These are phyloP conservation scores for Myxozyma udenii DNA, from an alignment of 805 yeast genomes.

Conservation along the genomic window DNA sequence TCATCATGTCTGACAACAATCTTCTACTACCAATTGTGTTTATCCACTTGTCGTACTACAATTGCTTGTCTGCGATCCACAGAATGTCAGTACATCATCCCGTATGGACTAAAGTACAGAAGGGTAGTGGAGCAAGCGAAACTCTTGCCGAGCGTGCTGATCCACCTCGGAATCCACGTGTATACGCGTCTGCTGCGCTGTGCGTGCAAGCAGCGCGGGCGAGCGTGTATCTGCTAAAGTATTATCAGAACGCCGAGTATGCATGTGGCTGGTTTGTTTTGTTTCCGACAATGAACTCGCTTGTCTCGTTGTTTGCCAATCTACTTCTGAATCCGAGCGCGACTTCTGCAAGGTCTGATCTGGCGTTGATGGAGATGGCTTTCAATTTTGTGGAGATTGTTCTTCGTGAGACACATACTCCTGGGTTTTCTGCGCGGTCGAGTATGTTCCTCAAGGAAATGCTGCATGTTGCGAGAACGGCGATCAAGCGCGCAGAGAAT, in stretches of 20 bases:
- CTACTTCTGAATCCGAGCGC: slow-evolving; percentile 30
- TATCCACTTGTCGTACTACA: slow-evolving; percentile 28
- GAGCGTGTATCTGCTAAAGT: slow-evolving; percentile 22
- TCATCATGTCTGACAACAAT: slow-evolving; percentile 16
- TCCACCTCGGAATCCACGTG: slow-evolving; percentile 29
- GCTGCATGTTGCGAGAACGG: slow-evolving; percentile 5
- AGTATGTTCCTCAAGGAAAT: slow-evolving; percentile 3
- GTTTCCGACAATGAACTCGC: slow-evolving; percentile 18
- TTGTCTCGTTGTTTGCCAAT: slow-evolving; percentile 28
- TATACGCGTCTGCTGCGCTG: slow-evolving; percentile 31
- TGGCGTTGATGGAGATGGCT: slow-evolving; percentile 25
- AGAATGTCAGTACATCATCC: slow-evolving; percentile 30
- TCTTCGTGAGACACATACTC: neutral
- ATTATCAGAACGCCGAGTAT: slow-evolving; percentile 13
- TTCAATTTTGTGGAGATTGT: slow-evolving; percentile 13
- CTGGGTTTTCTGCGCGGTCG: neutral
- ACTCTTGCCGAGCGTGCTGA: neutral
- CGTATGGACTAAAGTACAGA: slow-evolving; percentile 10
- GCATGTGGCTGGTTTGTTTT: slow-evolving; percentile 24
- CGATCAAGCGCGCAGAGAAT: slow-evolving; percentile 16
- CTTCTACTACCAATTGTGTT: slow-evolving; percentile 15
- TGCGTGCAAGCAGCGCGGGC: slow-evolving; percentile 33
- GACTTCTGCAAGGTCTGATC: slow-evolving; percentile 28
- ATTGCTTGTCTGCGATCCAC: slow-evolving; percentile 28
- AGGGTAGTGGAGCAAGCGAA: neutral